These are phyloP conservation scores for Leavenworthia alabamica DNA, from an alignment of 345 rosid species.

Conservation along the genomic window DNA sequence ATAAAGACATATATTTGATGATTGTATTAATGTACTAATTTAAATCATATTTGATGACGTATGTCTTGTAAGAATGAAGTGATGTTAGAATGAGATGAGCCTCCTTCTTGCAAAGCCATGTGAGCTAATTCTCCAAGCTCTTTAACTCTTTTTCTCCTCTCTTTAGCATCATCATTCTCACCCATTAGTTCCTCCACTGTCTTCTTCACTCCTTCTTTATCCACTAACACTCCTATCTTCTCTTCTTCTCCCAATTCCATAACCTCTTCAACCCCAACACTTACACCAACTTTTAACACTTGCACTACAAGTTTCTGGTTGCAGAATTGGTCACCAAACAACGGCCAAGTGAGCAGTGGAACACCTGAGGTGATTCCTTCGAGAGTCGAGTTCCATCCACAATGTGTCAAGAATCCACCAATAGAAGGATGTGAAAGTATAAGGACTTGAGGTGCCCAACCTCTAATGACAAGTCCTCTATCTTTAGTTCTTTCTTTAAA, in stretches of 20 bases:
- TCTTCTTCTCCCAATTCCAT: conserved; percentile 34
- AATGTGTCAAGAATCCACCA: conserved; percentile 32
- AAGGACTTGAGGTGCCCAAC: conserved; percentile 31
- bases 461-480: conserved; percentile 22
- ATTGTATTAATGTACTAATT: no score
- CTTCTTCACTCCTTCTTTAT: conserved; percentile 20
- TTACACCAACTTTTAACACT: conserved; percentile 34
- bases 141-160: conserved; percentile 28
- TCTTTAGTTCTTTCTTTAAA: conserved; percentile 16
- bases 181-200: conserved; percentile 29
- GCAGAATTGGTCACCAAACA: conserved; percentile 27
- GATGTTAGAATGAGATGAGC: conserved; percentile 33
- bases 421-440: conserved; percentile 25
- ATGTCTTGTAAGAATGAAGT: conserved; percentile 21
- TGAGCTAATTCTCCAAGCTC: conserved; percentile 34
- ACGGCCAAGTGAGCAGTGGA: conserved; percentile 29
- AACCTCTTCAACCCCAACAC: conserved; percentile 24
- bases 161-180: conserved; percentile 25
- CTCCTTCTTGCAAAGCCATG: conserved; percentile 29
- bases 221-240: conserved; percentile 17
- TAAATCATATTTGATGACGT: conserved; percentile 15
- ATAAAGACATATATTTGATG: no score
- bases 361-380: conserved; percentile 23
- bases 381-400: conserved; percentile 30
- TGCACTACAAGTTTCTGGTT: conserved; percentile 35